These are phyloP conservation scores for Lenwebbia sp. DNA, from an alignment of 345 rosid genomes.

Conservation along the genomic window DNA sequence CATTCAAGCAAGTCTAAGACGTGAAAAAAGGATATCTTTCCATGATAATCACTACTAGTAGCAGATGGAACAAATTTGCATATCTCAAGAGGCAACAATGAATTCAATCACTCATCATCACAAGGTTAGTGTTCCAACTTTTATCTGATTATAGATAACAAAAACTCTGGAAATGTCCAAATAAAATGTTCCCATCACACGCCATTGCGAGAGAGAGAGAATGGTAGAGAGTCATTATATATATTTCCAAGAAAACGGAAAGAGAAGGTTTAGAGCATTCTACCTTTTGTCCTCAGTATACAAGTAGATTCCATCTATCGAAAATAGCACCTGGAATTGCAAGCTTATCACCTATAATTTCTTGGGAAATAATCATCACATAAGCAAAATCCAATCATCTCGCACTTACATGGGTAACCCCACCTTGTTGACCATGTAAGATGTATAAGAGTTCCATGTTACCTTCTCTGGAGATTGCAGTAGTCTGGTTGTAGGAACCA, in stretches of 20 bases:
- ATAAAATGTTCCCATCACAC: too few relatives aligned
- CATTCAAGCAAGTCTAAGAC: neutral
- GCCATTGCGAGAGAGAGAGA: neutral
- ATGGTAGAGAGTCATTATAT: neutral
- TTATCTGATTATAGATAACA: too few relatives aligned
- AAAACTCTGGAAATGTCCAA: too few relatives aligned
- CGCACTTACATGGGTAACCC: constrained; percentile 74
- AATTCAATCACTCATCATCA: neutral
- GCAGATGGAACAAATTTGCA: neutral
- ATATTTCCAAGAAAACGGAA: neutral
- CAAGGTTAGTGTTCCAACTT: neutral
- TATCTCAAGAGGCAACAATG: neutral
- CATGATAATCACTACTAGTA: neutral
- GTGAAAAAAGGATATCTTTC: neutral
- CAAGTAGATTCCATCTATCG: constrained; percentile 83
- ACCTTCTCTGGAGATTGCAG: constrained; percentile 79
- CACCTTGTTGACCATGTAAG: constrained; percentile 92
- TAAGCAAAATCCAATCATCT: neutral
- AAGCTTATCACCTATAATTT: constrained; percentile 1
- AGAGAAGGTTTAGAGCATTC: neutral
- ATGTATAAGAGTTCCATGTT: constrained; percentile 85
- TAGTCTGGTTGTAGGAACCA: constrained; percentile 76
- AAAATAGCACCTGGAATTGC: constrained; percentile 67
- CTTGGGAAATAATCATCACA: neutral
- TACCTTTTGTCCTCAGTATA: constrained; percentile 89